Conservation (phyloP, 345 rosid genomes). For the Eucalyptus coolabah region DNA sequence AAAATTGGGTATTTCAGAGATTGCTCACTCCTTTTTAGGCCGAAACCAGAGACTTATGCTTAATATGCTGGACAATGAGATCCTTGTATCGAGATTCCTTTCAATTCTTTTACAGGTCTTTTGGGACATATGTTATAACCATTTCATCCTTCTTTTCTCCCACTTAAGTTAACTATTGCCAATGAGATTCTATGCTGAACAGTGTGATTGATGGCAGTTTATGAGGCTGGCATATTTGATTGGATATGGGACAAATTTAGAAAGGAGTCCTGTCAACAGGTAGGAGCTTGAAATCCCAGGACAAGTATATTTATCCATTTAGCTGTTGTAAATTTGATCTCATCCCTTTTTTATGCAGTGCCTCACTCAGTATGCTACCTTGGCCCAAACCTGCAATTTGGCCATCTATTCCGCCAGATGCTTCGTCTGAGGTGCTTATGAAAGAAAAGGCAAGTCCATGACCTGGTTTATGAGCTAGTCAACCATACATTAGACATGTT, state of each 20-base stretch:
- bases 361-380: constrained; percentile 94
- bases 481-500: not conserved
- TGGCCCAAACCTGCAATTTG: constrained; percentile 97
- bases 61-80: not conserved
- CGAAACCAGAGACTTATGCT: not conserved
- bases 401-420: constrained; percentile 85
- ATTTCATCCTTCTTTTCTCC: not conserved
- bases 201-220: constrained; percentile 41
- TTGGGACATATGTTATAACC: not conserved
- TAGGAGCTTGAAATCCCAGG: constrained; percentile 2
- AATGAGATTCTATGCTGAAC: not conserved
- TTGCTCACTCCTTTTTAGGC: not conserved
- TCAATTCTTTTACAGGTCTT: not conserved
- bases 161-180: not conserved
- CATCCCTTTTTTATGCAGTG: constrained; percentile 48
- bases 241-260: constrained; percentile 83
- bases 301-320: not conserved
- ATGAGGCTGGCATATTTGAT: constrained; percentile 89
- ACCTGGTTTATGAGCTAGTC: not conserved
- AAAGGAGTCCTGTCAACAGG: constrained; percentile 97
- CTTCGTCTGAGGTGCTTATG: constrained; percentile 70
- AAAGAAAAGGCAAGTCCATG: constrained; percentile 82
- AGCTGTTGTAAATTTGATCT: not conserved
- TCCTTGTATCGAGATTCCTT: not conserved
- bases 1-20: not conserved